Evolutionary conservation across 441 rosid genomes (phyloP), one percentile per base, ranked within the genome.

Genomic region (Lepidium campestre): DNA sequence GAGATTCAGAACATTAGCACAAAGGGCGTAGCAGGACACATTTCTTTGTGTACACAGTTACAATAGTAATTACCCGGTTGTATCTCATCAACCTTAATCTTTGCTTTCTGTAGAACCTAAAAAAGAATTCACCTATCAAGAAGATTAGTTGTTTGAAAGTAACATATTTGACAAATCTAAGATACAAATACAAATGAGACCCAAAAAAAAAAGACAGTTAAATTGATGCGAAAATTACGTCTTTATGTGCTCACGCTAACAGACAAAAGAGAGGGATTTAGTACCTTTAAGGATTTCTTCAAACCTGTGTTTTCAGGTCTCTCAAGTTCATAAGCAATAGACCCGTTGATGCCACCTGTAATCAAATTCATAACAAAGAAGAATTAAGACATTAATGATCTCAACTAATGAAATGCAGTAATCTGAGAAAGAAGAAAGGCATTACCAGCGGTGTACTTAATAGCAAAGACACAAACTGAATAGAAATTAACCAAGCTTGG

Each of bases 301-400:
- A 90, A 80, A 72, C 97, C 98, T 13, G 82, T 71, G 78, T 90
- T 93, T 80, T 90, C 98, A 14, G 97, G 96, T 78, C 98, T 88
- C 34, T 88, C 94, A 3, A 90, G 91, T 69, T 93, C 98, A 63
- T 81, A 86, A 54, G 82, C 67, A 72, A 90, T 84, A 45, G 98
- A 93, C 53, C 98, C 94, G 53, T 93, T 93, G 83, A 90, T 90
- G 39, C 96, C 97, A 63, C 98, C 98, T 93, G 80, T 59, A 70
- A 23, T 8, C 10, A 2, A 57, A 42, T 35, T 20, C 45, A 54
- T 45, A 2, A 41, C 48, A 37, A 52, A 59, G 44, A 49, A 39
- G 25, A 68, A 32, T 3, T 11, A 34, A 32, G 62, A 57, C 34
- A 57, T 2, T 40, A 13, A 0, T 44, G 45, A 60, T 31, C 20